phyloP scores from a whole-genome alignment of 129 eudicot species.

The Artemisia argyi region DNA sequence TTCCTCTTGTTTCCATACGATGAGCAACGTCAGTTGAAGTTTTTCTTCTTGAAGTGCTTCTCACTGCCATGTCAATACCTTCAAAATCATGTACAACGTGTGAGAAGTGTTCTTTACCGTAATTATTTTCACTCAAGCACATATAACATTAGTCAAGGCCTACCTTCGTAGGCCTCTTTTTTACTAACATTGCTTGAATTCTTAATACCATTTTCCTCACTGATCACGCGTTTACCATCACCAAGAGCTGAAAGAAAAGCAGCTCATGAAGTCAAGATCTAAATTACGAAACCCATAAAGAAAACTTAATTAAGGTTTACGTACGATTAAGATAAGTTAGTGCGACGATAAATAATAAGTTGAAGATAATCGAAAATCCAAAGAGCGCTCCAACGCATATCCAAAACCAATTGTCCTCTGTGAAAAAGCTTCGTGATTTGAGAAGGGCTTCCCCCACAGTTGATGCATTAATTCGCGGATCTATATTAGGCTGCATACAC shows the following conservation, averaged over 20 bases:
- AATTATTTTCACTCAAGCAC: neutral
- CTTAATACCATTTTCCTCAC: slow-evolving; percentile 24
- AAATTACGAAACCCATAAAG: neutral
- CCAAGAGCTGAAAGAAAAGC: slow-evolving; percentile 27
- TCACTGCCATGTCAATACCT: slow-evolving; percentile 30
- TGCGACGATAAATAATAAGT: slow-evolving; percentile 48
- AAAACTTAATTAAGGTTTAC: slow-evolving; percentile 15
- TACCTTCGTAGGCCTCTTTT: slow-evolving; percentile 22
- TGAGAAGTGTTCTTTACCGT: neutral
- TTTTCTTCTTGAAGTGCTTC: slow-evolving; percentile 13
- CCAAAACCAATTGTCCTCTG: slow-evolving; percentile 47
- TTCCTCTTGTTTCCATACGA: slow-evolving; percentile 23
- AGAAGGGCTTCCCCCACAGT: slow-evolving; percentile 37
- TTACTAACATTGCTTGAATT: neutral
- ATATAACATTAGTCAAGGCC: neutral
- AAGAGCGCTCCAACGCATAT: slow-evolving; percentile 49
- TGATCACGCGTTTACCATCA: slow-evolving; percentile 27
- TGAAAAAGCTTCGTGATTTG: slow-evolving; percentile 32
- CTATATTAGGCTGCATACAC: slow-evolving; percentile 28
- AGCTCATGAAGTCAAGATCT: neutral
- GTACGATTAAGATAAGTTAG: slow-evolving; percentile 50
- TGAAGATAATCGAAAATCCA: slow-evolving; percentile 52
- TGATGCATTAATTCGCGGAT: slow-evolving; percentile 37
- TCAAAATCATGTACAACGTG: slow-evolving; percentile 18
- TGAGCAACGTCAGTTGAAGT: neutral